Evolutionary conservation across 305 asterid genomes (phyloP).

Genomic region (Fraxinus nigra): DNA sequence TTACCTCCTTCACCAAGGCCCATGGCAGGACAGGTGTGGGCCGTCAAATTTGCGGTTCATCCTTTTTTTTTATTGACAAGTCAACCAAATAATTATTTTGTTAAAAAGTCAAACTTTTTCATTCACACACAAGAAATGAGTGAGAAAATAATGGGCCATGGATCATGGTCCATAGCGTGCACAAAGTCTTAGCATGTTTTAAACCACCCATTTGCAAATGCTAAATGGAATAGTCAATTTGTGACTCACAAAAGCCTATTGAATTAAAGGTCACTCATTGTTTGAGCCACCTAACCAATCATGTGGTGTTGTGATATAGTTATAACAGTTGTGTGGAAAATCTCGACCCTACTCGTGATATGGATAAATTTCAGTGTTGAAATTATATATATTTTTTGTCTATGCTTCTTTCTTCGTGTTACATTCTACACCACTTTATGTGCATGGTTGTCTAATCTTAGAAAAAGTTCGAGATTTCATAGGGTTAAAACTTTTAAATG

Average conservation of each 20-base stretch:
- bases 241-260: neutral
- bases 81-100: neutral
- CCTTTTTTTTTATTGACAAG: neutral
- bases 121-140: neutral
- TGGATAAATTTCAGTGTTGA: neutral
- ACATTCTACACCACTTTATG: neutral
- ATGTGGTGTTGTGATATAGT: neutral
- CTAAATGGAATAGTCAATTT: neutral
- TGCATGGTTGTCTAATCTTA: neutral
- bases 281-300: neutral
- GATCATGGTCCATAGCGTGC: neutral
- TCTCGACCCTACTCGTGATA: neutral
- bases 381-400: neutral
- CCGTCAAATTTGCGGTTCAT: too few relatives aligned
- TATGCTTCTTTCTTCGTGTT: neutral
- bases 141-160: neutral
- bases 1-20: too few relatives aligned
- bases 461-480: neutral
- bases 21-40: too few relatives aligned
- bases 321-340: neutral
- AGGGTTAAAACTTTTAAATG: neutral
- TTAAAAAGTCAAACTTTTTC: neutral
- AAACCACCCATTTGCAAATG: neutral
- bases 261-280: neutral
- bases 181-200: neutral